A percentile compares a stretch with the other conserved stretches of the same genome.
These are phyloP conservation scores for Komagataella mondaviorum DNA, from an alignment of 805 yeast genomes.

Conservation along the genomic window DNA sequence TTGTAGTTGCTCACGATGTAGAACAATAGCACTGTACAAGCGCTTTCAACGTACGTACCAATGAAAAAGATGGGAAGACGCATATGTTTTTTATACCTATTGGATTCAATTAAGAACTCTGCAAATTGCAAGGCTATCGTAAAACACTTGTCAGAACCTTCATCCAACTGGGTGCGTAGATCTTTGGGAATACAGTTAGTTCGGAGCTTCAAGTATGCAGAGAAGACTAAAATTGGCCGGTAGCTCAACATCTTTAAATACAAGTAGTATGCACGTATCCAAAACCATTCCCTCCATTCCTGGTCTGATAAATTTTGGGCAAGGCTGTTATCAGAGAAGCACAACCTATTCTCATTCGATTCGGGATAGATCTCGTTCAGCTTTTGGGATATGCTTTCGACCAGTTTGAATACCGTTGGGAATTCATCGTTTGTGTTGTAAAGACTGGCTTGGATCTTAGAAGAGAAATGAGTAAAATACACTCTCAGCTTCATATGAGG, in stretches of 20 bases:
- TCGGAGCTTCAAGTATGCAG: slow-evolving; percentile 10
- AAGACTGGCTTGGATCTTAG: slow-evolving; percentile 9
- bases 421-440: slow-evolving; percentile 10
- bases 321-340: slow-evolving; percentile 2
- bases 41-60: slow-evolving; percentile 11
- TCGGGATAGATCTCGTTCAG: slow-evolving; percentile 9
- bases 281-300: slow-evolving; percentile 11
- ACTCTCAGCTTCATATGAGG: slow-evolving; percentile 11
- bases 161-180: slow-evolving; percentile 3
- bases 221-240: slow-evolving; percentile 12
- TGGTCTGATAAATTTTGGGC: slow-evolving; percentile 1
- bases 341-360: slow-evolving; percentile 5
- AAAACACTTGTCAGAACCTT: slow-evolving; percentile 8
- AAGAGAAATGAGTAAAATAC: slow-evolving; percentile 8
- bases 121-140: slow-evolving; percentile 9
- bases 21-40: slow-evolving; percentile 10
- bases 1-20: slow-evolving; percentile 7
- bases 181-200: slow-evolving; percentile 4
- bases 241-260: slow-evolving; percentile 11
- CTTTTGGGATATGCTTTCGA: slow-evolving; percentile 8
- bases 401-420: slow-evolving; percentile 8
- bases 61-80: slow-evolving; percentile 11
- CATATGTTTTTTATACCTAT: slow-evolving; percentile 7
- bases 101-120: slow-evolving; percentile 8
- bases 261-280: slow-evolving; percentile 14